Evolutionary conservation across 148 eudicot genomes (phyloP).

Genomic region (Vaccinium macrocarpon): DNA sequence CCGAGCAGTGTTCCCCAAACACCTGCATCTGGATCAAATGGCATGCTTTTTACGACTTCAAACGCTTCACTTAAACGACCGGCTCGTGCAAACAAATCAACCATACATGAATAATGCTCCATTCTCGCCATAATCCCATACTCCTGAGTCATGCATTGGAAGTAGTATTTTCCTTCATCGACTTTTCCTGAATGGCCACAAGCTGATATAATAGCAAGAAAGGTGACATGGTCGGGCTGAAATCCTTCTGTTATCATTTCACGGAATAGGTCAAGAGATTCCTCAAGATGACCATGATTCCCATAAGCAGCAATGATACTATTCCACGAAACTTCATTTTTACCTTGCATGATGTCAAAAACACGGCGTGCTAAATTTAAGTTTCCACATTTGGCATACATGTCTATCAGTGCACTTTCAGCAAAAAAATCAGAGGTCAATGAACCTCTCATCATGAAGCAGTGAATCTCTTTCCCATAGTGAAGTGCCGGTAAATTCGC

Average conservation of each 20-base stretch:
- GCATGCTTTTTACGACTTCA: neutral
- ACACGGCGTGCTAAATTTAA: neutral
- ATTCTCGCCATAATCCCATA: neutral
- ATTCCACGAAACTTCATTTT: neutral
- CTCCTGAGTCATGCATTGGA: conserved; percentile 6
- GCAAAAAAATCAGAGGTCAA: neutral
- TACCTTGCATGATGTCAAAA: neutral
- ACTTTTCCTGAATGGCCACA: conserved; percentile 6
- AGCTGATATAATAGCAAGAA: neutral
- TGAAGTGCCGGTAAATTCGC: neutral
- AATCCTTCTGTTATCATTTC: conserved; percentile 4
- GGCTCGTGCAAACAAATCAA: conserved; percentile 4
- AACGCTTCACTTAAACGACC: neutral
- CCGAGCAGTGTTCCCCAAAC: conserved; percentile 5
- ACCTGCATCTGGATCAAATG: neutral
- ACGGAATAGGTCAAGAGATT: neutral
- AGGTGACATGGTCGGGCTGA: conserved; percentile 5
- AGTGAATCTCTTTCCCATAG: neutral
- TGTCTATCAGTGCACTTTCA: neutral
- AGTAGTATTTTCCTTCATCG: neutral
- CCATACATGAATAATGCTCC: conserved; percentile 4
- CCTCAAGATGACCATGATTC: conserved; percentile 5
- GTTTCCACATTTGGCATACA: conserved; percentile 3
- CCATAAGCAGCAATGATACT: conserved; percentile 8
- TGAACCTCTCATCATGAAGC: conserved; percentile 4